Evolutionary conservation across 345 rosid genomes (phyloP), one percentile per base, ranked within the genome.

Genomic region (Populus deltoides): DNA sequence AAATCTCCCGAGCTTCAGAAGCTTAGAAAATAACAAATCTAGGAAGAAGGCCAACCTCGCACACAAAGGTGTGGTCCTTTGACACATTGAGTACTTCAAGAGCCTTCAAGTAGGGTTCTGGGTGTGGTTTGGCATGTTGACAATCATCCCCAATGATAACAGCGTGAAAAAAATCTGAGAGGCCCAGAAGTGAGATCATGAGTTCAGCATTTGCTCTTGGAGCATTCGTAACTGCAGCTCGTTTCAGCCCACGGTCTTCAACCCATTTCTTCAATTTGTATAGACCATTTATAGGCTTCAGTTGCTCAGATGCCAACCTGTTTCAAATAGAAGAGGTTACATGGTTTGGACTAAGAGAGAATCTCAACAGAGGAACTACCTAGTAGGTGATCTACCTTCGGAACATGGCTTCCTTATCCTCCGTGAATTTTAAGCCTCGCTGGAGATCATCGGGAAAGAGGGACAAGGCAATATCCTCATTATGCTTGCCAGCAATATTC

Each of bases 191-290:
- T 3, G 94, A 82, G 79, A 94, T 90, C 83, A 97, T 87, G 38
- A 91, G 87, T 78, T 94, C 99, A n/a, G 97, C 99, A 86, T 91
- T 97, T 31, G 67, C 81, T 84, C 78, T 90, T 0, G 99, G 97
- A 49, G 99, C 96, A 82, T 97, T 97, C 16, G 99, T 94, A 4
- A 97, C 99, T 0, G 97, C 99, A 31, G 99, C 99, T 4, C 94
- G 88, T 85, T 90, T 96, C 87, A 93, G 68, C 29, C 97, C 97
- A 51, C 75, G 93, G 16, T 90, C 94, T 79, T 97, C 94, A 38
- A 97, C 78, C 98, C 98, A 94, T 83, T 97, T 88, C 77, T 84
- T 91, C 74, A 97, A 68, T 80, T 87, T 86, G 73, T 86, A 86
- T 8, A 97, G 82, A 7, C 97, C 99, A n/a, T 88, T 81, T 31